Conservation (phyloP, 2,329 filamentous ascomycete species). For the Xylaria sp. region DNA sequence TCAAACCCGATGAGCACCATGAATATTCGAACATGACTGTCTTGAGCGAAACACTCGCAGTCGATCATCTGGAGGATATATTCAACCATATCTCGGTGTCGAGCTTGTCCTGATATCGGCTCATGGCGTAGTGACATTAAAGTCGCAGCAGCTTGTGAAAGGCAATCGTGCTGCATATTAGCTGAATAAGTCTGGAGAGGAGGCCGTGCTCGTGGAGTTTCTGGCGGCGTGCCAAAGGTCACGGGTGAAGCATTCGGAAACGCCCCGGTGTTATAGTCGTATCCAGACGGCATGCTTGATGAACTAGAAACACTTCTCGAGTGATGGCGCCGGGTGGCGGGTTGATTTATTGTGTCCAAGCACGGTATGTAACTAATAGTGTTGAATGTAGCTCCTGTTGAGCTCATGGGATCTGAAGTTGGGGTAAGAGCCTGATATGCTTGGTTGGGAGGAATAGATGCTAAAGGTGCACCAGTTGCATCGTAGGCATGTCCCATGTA, state of each 20-base stretch:
- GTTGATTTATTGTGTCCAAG: conserved; percentile 20
- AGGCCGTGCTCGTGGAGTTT: conserved; percentile 27
- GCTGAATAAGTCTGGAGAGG: conserved; percentile 16
- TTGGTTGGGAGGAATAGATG: conserved; percentile 10
- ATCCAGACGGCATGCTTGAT: conserved; percentile 30
- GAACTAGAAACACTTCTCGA: conserved; percentile 32
- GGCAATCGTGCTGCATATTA: conserved; percentile 29
- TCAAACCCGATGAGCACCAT: conserved; percentile 33
- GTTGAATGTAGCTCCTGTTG: conserved; percentile 21
- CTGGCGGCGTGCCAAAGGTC: conserved; percentile 30
- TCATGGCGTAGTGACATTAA: conserved; percentile 26
- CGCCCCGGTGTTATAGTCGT: conserved; percentile 22
- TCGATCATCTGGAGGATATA: conserved; percentile 30
- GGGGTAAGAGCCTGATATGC: conserved; percentile 20
- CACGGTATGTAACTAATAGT: conserved; percentile 25
- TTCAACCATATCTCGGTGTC: conserved; percentile 25
- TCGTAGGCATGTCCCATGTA: conserved; percentile 23
- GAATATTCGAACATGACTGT: conserved; percentile 29
- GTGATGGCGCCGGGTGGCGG: conserved; percentile 20
- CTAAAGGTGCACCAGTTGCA: conserved; percentile 9
- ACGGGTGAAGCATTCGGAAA: conserved; percentile 25
- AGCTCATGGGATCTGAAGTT: conserved; percentile 25
- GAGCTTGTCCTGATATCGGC: conserved; percentile 10
- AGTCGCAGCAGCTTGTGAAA: conserved; percentile 28
- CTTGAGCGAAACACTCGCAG: conserved; percentile 30